These are phyloP conservation scores for Purpureocillium lavendulum DNA, from an alignment of 2,329 filamentous ascomycete species.

Conservation along the genomic window DNA sequence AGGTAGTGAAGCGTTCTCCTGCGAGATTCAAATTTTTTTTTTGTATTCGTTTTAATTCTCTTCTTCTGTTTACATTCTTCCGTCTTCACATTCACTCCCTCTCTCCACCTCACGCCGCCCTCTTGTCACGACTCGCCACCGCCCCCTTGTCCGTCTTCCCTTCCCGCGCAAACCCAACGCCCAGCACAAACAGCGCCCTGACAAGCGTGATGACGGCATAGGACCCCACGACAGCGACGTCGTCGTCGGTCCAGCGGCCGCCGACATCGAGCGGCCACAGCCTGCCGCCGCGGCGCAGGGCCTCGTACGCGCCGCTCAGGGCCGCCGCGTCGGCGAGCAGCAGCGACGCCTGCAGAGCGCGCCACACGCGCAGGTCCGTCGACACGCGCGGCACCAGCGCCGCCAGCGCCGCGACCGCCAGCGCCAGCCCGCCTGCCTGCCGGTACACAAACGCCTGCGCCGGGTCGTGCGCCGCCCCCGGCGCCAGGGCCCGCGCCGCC, in stretches of 20 bases:
- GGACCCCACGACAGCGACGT: slow-evolving; percentile 6
- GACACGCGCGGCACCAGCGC: slow-evolving; percentile 12
- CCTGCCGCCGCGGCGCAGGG: slow-evolving; percentile 7
- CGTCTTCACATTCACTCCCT: too few relatives aligned
- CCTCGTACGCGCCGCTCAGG: slow-evolving; percentile 8
- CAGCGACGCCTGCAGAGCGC: slow-evolving; percentile 11
- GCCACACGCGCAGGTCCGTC: slow-evolving; percentile 10
- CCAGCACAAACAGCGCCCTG: slow-evolving; percentile 9
- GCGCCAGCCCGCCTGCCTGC: slow-evolving; percentile 11
- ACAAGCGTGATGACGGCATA: slow-evolving; percentile 8
- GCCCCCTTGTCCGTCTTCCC: too few relatives aligned
- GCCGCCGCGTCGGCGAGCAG: slow-evolving; percentile 12
- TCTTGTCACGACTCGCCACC: too few relatives aligned
- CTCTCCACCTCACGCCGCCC: too few relatives aligned
- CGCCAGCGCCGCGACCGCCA: slow-evolving; percentile 9
- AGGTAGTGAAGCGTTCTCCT: too few relatives aligned
- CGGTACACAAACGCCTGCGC: slow-evolving; percentile 12
- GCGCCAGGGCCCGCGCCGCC: slow-evolving; percentile 3
- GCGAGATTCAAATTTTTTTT: too few relatives aligned
- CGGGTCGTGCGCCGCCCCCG: slow-evolving; percentile 6
- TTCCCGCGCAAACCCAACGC: slow-evolving; percentile 9
- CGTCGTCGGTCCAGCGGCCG: slow-evolving; percentile 7
- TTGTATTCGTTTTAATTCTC: too few relatives aligned
- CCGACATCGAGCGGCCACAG: slow-evolving; percentile 4
- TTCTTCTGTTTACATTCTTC: too few relatives aligned